Conservation (phyloP, 192 early-diverging fungal genomes). For the Coemansia sp. region DNA sequence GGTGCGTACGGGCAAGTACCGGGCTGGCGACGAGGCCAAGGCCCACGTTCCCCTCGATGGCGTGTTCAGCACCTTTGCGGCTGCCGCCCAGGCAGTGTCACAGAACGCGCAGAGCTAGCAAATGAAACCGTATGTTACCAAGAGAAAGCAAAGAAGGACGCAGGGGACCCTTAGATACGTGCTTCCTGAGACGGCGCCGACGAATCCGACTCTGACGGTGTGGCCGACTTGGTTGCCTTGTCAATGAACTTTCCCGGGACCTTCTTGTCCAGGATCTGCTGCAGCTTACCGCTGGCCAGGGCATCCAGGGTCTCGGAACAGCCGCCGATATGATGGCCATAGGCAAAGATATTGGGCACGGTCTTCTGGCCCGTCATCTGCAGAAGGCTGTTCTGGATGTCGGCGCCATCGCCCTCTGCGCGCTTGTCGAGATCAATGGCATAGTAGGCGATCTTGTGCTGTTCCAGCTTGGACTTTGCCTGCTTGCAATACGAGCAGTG, state of each 20-base stretch:
- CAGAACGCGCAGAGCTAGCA: too few species aligned
- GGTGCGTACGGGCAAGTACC: slow-evolving; percentile 83
- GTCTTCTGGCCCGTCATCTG: slow-evolving; percentile 60
- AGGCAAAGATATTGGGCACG: slow-evolving; percentile 71
- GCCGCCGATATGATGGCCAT: slow-evolving; percentile 61
- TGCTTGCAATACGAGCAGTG: slow-evolving; percentile 63
- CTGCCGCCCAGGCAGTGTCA: too few species aligned
- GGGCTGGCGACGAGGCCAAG: slow-evolving; percentile 60
- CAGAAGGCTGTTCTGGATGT: slow-evolving; percentile 56
- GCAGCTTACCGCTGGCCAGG: slow-evolving; percentile 44
- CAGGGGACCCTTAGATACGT: neutral
- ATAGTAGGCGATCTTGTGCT: slow-evolving; percentile 29
- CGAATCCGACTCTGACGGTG: too few species aligned
- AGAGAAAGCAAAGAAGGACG: too few species aligned
- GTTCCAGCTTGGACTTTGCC: slow-evolving; percentile 49
- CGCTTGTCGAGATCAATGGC: slow-evolving; percentile 58
- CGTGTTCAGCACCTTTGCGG: slow-evolving; percentile 60
- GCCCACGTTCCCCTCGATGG: slow-evolving; percentile 45
- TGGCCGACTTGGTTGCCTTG: too few species aligned
- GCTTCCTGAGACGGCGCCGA: neutral
- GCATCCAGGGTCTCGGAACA: slow-evolving; percentile 52
- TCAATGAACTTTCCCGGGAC: slow-evolving; percentile 7
- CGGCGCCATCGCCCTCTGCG: slow-evolving; percentile 41
- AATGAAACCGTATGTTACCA: too few species aligned
- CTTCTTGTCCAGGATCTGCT: slow-evolving; percentile 37